These are phyloP conservation scores for Phytophthora sansomeana DNA, from an alignment of 352 stramenopile species.

Conservation along the genomic window DNA sequence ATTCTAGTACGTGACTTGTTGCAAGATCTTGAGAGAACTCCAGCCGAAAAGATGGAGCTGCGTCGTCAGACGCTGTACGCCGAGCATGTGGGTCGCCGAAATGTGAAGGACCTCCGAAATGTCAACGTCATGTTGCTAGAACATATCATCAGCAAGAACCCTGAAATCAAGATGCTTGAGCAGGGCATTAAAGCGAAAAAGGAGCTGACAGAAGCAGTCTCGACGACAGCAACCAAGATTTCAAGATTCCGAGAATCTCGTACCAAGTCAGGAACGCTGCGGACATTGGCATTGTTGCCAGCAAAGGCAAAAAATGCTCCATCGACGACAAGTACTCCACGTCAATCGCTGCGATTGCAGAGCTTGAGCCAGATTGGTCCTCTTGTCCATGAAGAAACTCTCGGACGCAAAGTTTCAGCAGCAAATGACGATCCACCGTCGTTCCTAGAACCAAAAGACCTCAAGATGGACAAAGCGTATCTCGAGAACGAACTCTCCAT, in stretches of 20 bases:
- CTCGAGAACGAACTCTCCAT: conserved; percentile 66
- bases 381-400: conserved; percentile 45
- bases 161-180: conserved; percentile 55
- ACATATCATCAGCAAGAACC: conserved; percentile 74
- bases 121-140: conserved; percentile 67
- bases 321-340: conserved; percentile 3
- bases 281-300: conserved; percentile 9
- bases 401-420: conserved; percentile 35
- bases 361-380: conserved; percentile 57
- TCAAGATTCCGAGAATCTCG: conserved; percentile 18
- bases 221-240: neutral
- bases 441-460: conserved; percentile 52
- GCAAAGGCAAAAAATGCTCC: conserved; percentile 2
- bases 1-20: conserved; percentile 50
- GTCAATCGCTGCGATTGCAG: conserved; percentile 45
- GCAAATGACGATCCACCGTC: conserved; percentile 14
- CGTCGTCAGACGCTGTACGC: conserved; percentile 56
- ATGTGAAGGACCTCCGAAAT: conserved; percentile 49
- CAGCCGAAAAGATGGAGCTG: conserved; percentile 47
- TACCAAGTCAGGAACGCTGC: conserved; percentile 10
- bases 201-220: neutral
- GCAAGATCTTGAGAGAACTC: conserved; percentile 56
- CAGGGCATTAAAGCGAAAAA: conserved; percentile 28
- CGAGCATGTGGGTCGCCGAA: conserved; percentile 60
- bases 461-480: conserved; percentile 70